Percentiles rank a stretch among this genome's conserved stretches.
These are phyloP conservation scores for Babesia gibsoni DNA, from an alignment of 169 alveolate species.

Conservation along the genomic window DNA sequence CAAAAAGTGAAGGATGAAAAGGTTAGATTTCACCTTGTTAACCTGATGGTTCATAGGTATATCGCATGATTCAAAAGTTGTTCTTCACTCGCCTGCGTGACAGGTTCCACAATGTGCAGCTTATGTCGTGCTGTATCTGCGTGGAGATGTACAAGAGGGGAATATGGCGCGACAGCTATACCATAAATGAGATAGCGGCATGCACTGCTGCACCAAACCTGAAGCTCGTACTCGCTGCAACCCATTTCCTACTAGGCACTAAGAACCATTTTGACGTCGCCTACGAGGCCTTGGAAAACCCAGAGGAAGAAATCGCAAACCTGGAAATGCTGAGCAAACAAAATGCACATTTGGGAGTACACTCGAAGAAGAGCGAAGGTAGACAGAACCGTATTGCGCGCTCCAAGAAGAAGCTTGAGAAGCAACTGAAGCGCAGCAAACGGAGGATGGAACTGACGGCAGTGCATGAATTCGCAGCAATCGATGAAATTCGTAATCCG, in stretches of 20 bases:
- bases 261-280: constrained; percentile 51
- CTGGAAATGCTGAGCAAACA: constrained; percentile 6
- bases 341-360: not conserved
- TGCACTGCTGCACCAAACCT: constrained; percentile 44
- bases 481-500: constrained; percentile 42
- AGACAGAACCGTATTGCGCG: constrained; percentile 21
- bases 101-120: constrained; percentile 18
- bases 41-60: not conserved
- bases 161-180: constrained; percentile 61
- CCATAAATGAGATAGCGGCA: constrained; percentile 61
- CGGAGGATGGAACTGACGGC: constrained; percentile 7
- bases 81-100: constrained; percentile 17
- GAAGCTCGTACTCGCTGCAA: constrained; percentile 33
- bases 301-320: constrained; percentile 8
- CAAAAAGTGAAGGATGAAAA: constrained; percentile 13
- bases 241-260: constrained; percentile 51
- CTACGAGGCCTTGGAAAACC: constrained; percentile 28
- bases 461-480: constrained; percentile 19
- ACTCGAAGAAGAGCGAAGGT: constrained; percentile 23
- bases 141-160: constrained; percentile 65
- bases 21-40: not conserved
- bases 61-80: constrained; percentile 1
- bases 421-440: constrained; percentile 25
- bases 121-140: constrained; percentile 61
- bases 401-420: constrained; percentile 5